Conservation (phyloP, 495 filamentous ascomycete species). For the Neurospora sp. region DNA sequence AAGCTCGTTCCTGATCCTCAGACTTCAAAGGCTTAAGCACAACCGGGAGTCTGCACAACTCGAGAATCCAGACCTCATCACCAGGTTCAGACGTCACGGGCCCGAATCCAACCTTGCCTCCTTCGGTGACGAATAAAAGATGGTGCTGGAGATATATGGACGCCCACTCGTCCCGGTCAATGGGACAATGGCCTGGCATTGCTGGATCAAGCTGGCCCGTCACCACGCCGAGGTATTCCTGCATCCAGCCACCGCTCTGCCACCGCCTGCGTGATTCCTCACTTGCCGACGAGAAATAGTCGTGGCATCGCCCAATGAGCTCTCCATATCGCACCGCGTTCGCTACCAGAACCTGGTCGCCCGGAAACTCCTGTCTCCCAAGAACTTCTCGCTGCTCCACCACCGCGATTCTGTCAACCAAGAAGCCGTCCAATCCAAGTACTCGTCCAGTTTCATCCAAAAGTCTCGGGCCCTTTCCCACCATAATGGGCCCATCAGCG, state of each 20-base stretch:
- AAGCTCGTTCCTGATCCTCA: neutral
- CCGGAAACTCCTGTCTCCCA: neutral
- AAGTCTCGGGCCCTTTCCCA: neutral
- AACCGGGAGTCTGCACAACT: neutral
- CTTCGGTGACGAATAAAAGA: neutral
- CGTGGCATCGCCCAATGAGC: neutral
- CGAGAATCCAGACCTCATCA: neutral
- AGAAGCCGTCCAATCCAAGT: neutral
- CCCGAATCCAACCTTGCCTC: neutral
- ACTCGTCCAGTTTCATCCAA: neutral
- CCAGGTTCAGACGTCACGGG: neutral
- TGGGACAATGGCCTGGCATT: neutral
- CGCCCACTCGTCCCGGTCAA: neutral
- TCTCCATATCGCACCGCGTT: neutral
- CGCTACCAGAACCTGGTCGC: neutral
- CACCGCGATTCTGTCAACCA: neutral
- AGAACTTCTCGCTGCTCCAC: neutral
- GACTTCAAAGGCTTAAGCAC: neutral
- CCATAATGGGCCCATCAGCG: neutral
- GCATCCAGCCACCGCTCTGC: neutral
- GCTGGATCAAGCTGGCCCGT: neutral
- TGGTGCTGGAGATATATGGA: neutral
- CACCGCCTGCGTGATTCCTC: neutral
- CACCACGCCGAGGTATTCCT: neutral
- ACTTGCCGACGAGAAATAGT: neutral